A percentile compares a stretch with the other conserved stretches of the same genome.
Conservation (phyloP, 306 rosid genomes). For the Dalbergia cultrata region DNA sequence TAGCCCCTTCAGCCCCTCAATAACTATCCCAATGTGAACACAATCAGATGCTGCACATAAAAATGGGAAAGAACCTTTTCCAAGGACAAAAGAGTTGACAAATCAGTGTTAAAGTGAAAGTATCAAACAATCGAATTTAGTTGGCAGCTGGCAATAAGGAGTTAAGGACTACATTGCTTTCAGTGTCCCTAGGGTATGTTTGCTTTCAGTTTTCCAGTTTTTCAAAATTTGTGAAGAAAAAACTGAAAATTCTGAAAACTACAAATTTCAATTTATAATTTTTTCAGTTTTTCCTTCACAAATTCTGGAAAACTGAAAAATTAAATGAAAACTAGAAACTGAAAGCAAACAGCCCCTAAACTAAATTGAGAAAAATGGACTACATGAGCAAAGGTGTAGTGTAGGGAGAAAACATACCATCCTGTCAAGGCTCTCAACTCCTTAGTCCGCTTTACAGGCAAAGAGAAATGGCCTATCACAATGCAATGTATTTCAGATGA, state of each 20-base stretch:
- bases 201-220: too few relatives aligned
- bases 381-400: neutral
- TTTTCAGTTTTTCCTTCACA: too few relatives aligned
- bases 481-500: conserved; percentile 52
- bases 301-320: too few relatives aligned
- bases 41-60: neutral
- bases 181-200: too few relatives aligned
- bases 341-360: too few relatives aligned
- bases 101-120: neutral
- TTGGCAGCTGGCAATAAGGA: conserved; percentile 9
- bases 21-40: conserved; percentile 4
- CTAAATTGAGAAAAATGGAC: conserved; percentile 8
- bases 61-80: neutral
- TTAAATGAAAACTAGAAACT: too few relatives aligned
- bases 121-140: conserved; percentile 33
- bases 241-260: too few relatives aligned
- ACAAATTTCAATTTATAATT: too few relatives aligned
- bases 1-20: neutral
- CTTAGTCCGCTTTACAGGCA: conserved; percentile 85
- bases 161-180: conserved; percentile 24
- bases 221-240: too few relatives aligned
- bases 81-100: neutral
- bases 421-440: conserved; percentile 87
- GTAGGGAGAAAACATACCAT: conserved; percentile 66
- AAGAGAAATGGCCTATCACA: conserved; percentile 63